Evolutionary conservation across 2,329 filamentous ascomycete species (phyloP), one percentile per base, ranked within the genome.

Genomic region (Xylaria sp.): DNA sequence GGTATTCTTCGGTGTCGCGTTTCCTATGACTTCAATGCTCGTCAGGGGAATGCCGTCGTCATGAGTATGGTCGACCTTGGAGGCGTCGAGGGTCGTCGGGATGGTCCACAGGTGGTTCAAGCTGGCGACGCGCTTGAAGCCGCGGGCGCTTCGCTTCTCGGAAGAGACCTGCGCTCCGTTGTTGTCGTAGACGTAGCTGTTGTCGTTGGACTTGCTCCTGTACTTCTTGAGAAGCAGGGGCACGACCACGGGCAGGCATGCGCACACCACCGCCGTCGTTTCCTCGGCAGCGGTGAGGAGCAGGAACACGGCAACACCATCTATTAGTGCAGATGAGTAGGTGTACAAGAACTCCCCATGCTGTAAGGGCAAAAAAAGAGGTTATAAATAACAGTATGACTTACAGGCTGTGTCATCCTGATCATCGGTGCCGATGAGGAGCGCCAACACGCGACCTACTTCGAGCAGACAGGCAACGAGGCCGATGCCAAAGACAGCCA

Each of bases 401-500:
- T 62, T 53, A 66, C 63, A 66, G 22, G 59, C 63, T 45, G 63
- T 59, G 21, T 66, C 63, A 1, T 52, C 44, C 37, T 63, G 61
- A n/a, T 66, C 63, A 39, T 65, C 63, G 1, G 63, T 66, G 37
- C 62, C 57, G 18, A 65, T 51, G 20, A 65, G 49, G 1, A 66
- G 61, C 11, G 50, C 59, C 6, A 66, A 39, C 1, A 65, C 45
- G 1, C 63, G 63, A 18, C 41, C 63, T 7, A 66, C 26, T 52
- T 65, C 63, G 13, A 66, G 51, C 17, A 66, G 7, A 26, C 58
- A 61, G 8, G 63, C 62, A 47, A 65, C 19, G 16, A 59, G 34
- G 13, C 63, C 63, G n/a, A 66, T 61, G 13, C 62, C 61, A 22
- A 66, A 66, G 34, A 66, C 59, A n/a, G 50, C 59, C 41, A 64